Conservation (phyloP, 2,329 filamentous ascomycete genomes). For the Graphilbum fragrans region DNA sequence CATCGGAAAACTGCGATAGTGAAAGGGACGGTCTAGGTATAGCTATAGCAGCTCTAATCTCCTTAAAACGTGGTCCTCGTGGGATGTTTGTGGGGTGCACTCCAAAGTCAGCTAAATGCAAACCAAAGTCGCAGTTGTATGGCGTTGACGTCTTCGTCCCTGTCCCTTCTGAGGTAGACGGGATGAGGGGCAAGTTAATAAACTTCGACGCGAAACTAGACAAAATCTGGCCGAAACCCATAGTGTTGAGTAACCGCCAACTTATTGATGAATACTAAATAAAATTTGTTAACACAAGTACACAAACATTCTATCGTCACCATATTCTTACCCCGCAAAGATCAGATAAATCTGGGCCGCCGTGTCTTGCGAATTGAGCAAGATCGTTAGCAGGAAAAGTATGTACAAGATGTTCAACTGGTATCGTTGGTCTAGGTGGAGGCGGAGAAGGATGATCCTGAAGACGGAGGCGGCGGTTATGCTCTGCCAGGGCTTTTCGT, state of each 20-base stretch:
- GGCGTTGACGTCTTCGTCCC: constrained; percentile 15
- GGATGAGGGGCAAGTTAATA: constrained; percentile 11
- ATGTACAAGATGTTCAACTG: constrained; percentile 1
- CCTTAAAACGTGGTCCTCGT: constrained; percentile 18
- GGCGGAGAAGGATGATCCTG: background rate
- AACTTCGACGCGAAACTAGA: constrained; percentile 8
- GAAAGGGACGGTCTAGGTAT: constrained; percentile 21
- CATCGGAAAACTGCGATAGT: constrained; percentile 19
- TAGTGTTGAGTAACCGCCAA: background rate
- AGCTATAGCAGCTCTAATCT: constrained; percentile 17
- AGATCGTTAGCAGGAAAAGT: constrained; percentile 2
- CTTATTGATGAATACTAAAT: too few relatives aligned
- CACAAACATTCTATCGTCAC: background rate
- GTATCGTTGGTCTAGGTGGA: background rate
- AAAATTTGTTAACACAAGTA: too few relatives aligned
- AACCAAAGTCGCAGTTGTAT: constrained; percentile 22
- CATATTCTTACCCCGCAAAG: constrained; percentile 12
- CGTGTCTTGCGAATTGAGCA: constrained; percentile 14
- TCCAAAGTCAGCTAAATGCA: constrained; percentile 21
- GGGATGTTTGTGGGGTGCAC: constrained; percentile 17
- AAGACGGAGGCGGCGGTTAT: constrained; percentile 5
- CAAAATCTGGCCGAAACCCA: constrained; percentile 6
- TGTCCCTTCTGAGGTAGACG: constrained; percentile 7
- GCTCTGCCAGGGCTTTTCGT: constrained; percentile 7
- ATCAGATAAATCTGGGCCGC: constrained; percentile 14